Evolutionary conservation across 257 asterid species (phyloP).

Genomic region (Nicotiana knightiana): DNA sequence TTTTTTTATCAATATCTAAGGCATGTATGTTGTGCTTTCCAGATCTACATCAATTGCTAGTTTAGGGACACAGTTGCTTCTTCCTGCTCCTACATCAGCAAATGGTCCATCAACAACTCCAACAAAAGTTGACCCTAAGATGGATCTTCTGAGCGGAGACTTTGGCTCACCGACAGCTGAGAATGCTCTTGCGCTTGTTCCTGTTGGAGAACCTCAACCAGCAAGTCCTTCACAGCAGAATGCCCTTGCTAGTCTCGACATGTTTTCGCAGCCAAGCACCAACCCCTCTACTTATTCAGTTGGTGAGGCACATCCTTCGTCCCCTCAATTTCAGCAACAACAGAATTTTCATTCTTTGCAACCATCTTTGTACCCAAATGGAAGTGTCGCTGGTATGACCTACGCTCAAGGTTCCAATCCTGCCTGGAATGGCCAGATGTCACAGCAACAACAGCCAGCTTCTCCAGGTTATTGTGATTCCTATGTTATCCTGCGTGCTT

Average conservation of each 20-base stretch:
- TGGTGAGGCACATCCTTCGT: slow-evolving; percentile 55
- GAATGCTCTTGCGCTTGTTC: slow-evolving; percentile 72
- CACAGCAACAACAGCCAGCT: slow-evolving; percentile 69
- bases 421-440: slow-evolving; percentile 57
- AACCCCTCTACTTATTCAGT: slow-evolving; percentile 30
- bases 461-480: slow-evolving; percentile 68
- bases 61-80: slow-evolving; percentile 47
- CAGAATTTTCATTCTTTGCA: slow-evolving; percentile 38
- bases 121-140: slow-evolving; percentile 42
- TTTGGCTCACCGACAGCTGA: slow-evolving; percentile 49
- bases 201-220: slow-evolving; percentile 74
- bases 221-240: slow-evolving; percentile 70
- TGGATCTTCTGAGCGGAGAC: slow-evolving; percentile 97
- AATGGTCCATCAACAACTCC: slow-evolving; percentile 50
- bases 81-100: slow-evolving; percentile 59
- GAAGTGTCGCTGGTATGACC: slow-evolving; percentile 40
- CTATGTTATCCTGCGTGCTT: slow-evolving; percentile 3
- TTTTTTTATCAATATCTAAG: not conserved
- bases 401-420: slow-evolving; percentile 50
- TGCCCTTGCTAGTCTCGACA: slow-evolving; percentile 83
- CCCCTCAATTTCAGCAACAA: slow-evolving; percentile 65
- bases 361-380: slow-evolving; percentile 49
- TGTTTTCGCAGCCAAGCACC: slow-evolving; percentile 53
- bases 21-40: slow-evolving; percentile 15
- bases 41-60: slow-evolving; percentile 60